Percentiles rank a stretch among this genome's conserved stretches.
Conservation (phyloP, 2,329 filamentous ascomycete genomes). For the Trichoderma sp. region DNA sequence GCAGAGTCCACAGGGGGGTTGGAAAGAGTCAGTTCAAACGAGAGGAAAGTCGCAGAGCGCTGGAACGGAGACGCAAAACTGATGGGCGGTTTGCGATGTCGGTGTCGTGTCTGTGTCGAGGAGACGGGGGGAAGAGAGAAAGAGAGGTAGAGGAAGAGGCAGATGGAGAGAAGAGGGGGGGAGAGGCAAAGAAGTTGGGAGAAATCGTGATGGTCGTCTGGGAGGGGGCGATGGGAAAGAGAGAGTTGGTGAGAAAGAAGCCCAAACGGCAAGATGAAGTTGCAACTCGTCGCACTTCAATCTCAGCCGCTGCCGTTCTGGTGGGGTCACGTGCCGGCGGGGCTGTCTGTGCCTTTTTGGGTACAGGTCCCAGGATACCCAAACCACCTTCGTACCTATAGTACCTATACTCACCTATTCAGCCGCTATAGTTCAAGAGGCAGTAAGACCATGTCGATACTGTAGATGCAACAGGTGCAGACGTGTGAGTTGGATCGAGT, state of each 20-base stretch:
- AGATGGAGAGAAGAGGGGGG: conserved; percentile 7
- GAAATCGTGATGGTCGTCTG: conserved; percentile 14
- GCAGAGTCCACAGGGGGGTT: conserved; percentile 36
- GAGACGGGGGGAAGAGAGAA: too few species aligned
- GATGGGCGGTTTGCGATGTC: conserved; percentile 17
- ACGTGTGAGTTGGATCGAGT: too few species aligned
- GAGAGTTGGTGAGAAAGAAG: conserved; percentile 21
- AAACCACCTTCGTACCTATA: too few species aligned
- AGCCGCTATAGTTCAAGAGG: too few species aligned
- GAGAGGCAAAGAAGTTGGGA: conserved; percentile 5
- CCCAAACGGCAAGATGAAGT: conserved; percentile 32
- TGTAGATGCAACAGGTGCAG: too few species aligned
- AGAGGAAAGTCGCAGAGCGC: conserved; percentile 19
- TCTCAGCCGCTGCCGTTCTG: conserved; percentile 32
- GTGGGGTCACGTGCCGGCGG: conserved; percentile 42
- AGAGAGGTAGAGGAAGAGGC: conserved; percentile 3
- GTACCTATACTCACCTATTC: too few species aligned
- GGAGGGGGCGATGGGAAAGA: conserved; percentile 11
- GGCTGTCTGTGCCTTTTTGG: conserved; percentile 31
- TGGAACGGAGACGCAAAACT: conserved; percentile 31
- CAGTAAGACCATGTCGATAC: too few species aligned
- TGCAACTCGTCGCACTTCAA: conserved; percentile 33
- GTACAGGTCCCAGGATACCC: too few species aligned
- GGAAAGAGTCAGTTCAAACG: too few species aligned
- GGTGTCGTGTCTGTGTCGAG: not conserved